phyloP scores from a whole-genome alignment of 1,284 basidiomycete species.

The Fistulina hepatica region DNA sequence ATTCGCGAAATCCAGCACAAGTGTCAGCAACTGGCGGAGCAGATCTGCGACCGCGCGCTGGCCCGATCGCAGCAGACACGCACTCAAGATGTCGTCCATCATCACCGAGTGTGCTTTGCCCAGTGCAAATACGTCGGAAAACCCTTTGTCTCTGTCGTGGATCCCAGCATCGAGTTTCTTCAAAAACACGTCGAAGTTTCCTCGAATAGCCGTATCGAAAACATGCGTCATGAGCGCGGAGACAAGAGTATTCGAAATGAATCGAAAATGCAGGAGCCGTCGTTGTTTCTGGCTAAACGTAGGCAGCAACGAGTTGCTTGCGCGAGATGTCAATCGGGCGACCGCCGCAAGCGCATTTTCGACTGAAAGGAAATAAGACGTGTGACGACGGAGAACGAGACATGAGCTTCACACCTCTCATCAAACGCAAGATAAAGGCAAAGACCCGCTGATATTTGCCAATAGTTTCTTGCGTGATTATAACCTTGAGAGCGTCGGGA shows the following conservation, averaged over 20 bases:
- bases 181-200: constrained; percentile 41
- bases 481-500: constrained; percentile 54
- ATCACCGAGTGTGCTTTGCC: constrained; percentile 58
- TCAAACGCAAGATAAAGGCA: constrained; percentile 63
- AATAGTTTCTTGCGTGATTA: constrained; percentile 59
- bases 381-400: neutral
- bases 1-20: neutral
- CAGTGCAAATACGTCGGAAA: constrained; percentile 68
- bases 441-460: constrained; percentile 81
- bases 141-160: constrained; percentile 21
- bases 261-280: constrained; percentile 57
- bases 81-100: constrained; percentile 66
- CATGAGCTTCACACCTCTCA: constrained; percentile 51
- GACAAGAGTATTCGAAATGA: constrained; percentile 62
- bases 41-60: constrained; percentile 61
- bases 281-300: constrained; percentile 42
- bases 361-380: constrained; percentile 30
- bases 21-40: constrained; percentile 44
- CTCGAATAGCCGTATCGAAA: constrained; percentile 66
- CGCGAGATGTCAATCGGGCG: constrained; percentile 46
- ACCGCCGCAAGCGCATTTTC: constrained; percentile 59
- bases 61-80: constrained; percentile 65
- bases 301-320: constrained; percentile 42
- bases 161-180: neutral
- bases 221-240: constrained; percentile 55